Evolutionary conservation across 2,329 filamentous ascomycete genomes (phyloP).

Genomic region (Cyphellophora europaea): DNA sequence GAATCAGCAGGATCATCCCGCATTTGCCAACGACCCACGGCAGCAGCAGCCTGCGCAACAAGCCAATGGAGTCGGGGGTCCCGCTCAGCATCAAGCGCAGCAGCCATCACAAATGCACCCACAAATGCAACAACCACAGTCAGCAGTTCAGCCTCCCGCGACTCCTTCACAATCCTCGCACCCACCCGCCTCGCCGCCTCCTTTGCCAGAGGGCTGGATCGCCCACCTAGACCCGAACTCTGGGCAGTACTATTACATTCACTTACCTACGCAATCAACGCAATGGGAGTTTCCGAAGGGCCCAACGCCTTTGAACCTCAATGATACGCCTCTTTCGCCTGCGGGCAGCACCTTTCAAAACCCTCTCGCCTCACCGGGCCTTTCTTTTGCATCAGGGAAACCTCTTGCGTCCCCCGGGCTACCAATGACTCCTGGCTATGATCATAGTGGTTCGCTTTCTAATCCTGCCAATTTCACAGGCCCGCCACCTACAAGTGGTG

Average conservation of each 20-base stretch:
- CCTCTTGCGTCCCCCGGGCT: conserved; percentile 71
- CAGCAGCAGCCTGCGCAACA: conserved; percentile 1
- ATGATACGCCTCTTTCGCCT: conserved; percentile 73
- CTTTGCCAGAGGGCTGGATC: conserved; percentile 95
- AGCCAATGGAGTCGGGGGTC: not conserved
- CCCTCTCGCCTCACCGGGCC: conserved; percentile 59
- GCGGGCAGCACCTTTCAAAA: conserved; percentile 66
- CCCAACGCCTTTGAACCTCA: conserved; percentile 77
- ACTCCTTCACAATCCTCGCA: conserved; percentile 30
- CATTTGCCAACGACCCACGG: conserved; percentile 69
- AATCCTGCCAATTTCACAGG: conserved; percentile 76
- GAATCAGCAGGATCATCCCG: conserved; percentile 59
- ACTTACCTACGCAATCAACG: conserved; percentile 86
- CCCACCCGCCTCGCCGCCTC: conserved; percentile 75
- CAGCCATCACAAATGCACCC: conserved; percentile 3
- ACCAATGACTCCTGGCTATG: conserved; percentile 73
- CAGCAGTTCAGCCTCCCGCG: conserved; percentile 4
- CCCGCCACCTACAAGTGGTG: conserved; percentile 77
- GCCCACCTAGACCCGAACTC: conserved; percentile 91
- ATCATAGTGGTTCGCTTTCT: conserved; percentile 66
- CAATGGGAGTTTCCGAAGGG: conserved; percentile 99
- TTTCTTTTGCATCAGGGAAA: conserved; percentile 47
- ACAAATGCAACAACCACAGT: conserved; percentile 4
- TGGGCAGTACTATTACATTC: conserved; percentile 98
- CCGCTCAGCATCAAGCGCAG: not conserved